Conservation (phyloP, 1,284 basidiomycete genomes). For the Cryptococcus sp. region DNA sequence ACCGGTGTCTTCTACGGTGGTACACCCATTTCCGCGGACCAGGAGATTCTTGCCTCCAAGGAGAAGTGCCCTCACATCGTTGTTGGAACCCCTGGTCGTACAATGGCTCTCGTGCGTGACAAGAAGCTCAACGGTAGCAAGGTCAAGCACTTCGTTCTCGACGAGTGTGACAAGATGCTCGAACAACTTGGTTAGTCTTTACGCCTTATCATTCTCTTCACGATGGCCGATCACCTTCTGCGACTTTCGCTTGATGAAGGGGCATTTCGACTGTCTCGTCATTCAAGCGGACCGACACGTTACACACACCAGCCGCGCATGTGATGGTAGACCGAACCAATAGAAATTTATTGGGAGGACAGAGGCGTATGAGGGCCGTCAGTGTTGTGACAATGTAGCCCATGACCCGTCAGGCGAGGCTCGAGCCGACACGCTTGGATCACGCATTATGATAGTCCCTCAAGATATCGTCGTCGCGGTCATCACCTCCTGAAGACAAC, state of each 20-base stretch:
- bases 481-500: not conserved
- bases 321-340: not conserved
- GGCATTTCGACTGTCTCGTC: slow-evolving; percentile 40
- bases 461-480: too few species aligned
- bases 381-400: slow-evolving; percentile 1
- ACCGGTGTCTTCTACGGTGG: slow-evolving; percentile 98
- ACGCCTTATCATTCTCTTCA: not conserved
- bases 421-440: too few species aligned
- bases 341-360: not conserved
- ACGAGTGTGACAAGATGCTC: slow-evolving; percentile 99
- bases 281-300: slow-evolving; percentile 1
- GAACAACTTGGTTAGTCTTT: slow-evolving; percentile 99
- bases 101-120: slow-evolving; percentile 89
- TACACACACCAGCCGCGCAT: not conserved
- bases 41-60: slow-evolving; percentile 93
- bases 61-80: slow-evolving; percentile 97
- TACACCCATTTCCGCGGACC: slow-evolving; percentile 90
- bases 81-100: slow-evolving; percentile 94
- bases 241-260: slow-evolving; percentile 13
- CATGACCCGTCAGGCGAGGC: slow-evolving; percentile 13
- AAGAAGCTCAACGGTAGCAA: slow-evolving; percentile 89
- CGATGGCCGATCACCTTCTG: slow-evolving; percentile 35
- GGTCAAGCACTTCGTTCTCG: slow-evolving; percentile 98
- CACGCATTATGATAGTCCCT: too few species aligned
- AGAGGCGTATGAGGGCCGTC: not conserved